Base-by-base conservation (phyloP, 73 alveolate species). In the Symbiodinium natans region DNA sequence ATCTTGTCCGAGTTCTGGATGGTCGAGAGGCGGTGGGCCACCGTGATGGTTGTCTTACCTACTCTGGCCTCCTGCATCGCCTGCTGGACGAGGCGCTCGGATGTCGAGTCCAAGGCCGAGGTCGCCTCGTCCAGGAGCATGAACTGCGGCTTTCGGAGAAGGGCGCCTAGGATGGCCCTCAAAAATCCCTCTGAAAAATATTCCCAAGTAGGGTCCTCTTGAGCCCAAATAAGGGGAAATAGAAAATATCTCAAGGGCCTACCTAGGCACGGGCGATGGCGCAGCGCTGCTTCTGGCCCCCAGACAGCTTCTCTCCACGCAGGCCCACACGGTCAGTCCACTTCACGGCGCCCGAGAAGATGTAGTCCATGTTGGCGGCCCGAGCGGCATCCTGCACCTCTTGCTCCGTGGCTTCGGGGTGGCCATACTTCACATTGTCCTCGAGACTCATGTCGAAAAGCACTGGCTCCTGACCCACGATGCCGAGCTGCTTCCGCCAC, bases 191-290 rank as follows among this genome's bases (percentile, higher is more conserved):
- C n/a, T n/a, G n/a, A n/a, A n/a, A n/a, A n/a, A n/a, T n/a, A n/a
- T n/a, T n/a, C n/a, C n/a, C n/a, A n/a, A n/a, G n/a, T n/a, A n/a
- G n/a, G n/a, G n/a, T n/a, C n/a, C n/a, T n/a, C n/a, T n/a, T n/a
- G n/a, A n/a, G n/a, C n/a, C n/a, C n/a, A n/a, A n/a, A n/a, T n/a
- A n/a, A n/a, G n/a, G n/a, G n/a, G n/a, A n/a, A n/a, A n/a, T n/a
- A n/a, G n/a, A n/a, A n/a, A n/a, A n/a, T n/a, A n/a, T n/a, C n/a
- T n/a, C n/a, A n/a, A n/a, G n/a, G n/a, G n/a, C n/a, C n/a, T n/a
- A n/a, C n/a, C n/a, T n/a, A n/a, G n/a, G n/a, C n/a, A 23, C 97
- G 87, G n/a, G 97, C 97, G 80, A 90, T 90, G 88, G 97, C 97
- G 40, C 87, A 68, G 80, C 97, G 97, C 77, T 90, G 97, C 56